Base-by-base conservation (phyloP, 192 early-diverging fungal genomes). In the Tieghemiomyces parasiticus region DNA sequence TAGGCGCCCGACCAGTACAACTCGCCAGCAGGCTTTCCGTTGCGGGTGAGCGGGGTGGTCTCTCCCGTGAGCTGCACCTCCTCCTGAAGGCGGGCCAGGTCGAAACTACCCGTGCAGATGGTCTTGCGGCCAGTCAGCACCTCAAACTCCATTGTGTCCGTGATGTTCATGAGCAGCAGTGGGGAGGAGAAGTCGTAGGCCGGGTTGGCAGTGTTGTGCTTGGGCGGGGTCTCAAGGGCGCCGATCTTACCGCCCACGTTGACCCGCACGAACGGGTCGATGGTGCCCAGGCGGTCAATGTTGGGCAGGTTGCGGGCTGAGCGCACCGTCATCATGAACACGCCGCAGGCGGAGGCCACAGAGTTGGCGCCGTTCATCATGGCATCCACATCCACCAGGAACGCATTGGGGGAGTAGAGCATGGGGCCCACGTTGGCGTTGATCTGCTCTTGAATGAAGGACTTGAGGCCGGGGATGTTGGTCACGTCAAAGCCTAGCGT, bases 231-330 rank as follows among this genome's bases (percentile, higher is more conserved):
- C 10, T 75, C 61, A 16, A 65, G 79, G 2, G 86, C 56, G 32
- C 74, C 78, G 55, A 77, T 76, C 14, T 81, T 80, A 51, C 85
- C 84, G 52, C 81, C 86, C 59, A 93, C 70, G 12, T 74, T 79
- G 52, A 97, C 70, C 14, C 67, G 70, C 50, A 86, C 74, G 63
- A 91, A 94, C 28, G 96, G 96, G 67, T 99, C 96, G 24, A 86
- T 81, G 60, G 79, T 85, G 62, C 92, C 91, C 58, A 92, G 81
- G 20, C 88, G 71, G 67, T 96, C 96, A 28, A 76, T 70, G 69
- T 95, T 95, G 68, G 83, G 87, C 56, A 99, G 68, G 9, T 78
- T 78, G 48, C 81, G 84, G 25, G 87, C 96, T 35, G 83, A 80
- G 60, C 85, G 80, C 38, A 99, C 69, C 32, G 76, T 82, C 46